Conservation (phyloP, 768 basidiomycete species). For the Krasilnikovozyma curviuscula region DNA sequence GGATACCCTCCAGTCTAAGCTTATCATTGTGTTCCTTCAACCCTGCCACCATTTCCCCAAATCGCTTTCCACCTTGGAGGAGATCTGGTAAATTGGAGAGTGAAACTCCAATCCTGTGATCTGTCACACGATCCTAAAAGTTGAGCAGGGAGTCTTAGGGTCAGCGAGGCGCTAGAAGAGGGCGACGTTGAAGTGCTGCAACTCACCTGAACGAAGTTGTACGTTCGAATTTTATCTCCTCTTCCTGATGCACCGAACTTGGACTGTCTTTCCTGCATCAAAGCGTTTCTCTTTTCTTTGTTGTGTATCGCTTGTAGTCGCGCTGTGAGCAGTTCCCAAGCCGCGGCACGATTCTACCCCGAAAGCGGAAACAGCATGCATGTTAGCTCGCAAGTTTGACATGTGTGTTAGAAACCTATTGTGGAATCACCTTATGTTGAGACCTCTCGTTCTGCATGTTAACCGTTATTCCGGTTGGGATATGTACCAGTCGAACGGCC, state of each 20-base stretch:
- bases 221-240: constrained; percentile 88
- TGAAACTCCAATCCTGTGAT: constrained; percentile 68
- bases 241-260: too few species aligned
- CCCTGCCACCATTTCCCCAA: too few species aligned
- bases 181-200: neutral
- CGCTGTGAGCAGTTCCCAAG: constrained; percentile 78
- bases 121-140: constrained; percentile 67
- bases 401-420: neutral
- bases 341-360: constrained; percentile 70
- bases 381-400: neutral
- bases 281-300: constrained; percentile 45
- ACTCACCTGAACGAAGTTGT: constrained; percentile 69
- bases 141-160: neutral
- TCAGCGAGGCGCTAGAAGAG: neutral
- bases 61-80: constrained; percentile 29
- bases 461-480: constrained; percentile 80
- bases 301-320: constrained; percentile 51
- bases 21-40: too few species aligned
- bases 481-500: constrained; percentile 79
- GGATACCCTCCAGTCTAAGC: too few species aligned
- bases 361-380: neutral
- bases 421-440: constrained; percentile 59
- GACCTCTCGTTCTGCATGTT: constrained; percentile 96
- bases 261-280: constrained; percentile 63
- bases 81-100: constrained; percentile 31